Conservation (phyloP, 139 green algal genomes). For the Chlorokybus atmophyticus region DNA sequence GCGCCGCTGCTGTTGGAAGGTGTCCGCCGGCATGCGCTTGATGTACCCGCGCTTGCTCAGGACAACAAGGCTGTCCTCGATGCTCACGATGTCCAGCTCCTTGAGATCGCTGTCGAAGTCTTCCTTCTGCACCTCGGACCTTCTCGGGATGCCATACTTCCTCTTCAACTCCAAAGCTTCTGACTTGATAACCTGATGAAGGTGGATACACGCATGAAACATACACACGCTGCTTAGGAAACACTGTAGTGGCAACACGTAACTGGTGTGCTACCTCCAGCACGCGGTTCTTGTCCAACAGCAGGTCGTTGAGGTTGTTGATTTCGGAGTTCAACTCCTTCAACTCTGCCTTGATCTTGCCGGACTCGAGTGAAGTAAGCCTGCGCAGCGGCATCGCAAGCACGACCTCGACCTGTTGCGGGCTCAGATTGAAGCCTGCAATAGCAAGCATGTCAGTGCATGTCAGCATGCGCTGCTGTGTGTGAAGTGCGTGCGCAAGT, state of each 20-base stretch:
- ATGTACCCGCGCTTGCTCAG: conserved; percentile 64
- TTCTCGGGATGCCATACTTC: conserved; percentile 41
- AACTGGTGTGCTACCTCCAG: conserved; percentile 21
- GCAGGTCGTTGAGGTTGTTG: conserved; percentile 30
- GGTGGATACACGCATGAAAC: background rate
- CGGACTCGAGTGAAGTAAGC: conserved; percentile 64
- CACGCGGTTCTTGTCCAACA: conserved; percentile 37
- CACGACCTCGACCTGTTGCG: conserved; percentile 61
- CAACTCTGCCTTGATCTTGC: conserved; percentile 52
- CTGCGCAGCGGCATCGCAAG: conserved; percentile 67
- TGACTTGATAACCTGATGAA: conserved; percentile 11
- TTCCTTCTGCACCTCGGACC: conserved; percentile 27
- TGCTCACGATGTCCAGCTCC: conserved; percentile 7
- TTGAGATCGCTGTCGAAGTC: background rate
- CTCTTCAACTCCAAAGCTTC: conserved; percentile 52
- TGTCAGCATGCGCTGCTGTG: no score
- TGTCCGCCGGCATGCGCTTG: conserved; percentile 61
- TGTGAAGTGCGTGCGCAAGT: no score
- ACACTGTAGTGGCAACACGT: background rate
- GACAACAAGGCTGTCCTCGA: conserved; percentile 25
- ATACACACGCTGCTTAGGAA: background rate
- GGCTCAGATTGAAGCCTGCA: conserved; percentile 33
- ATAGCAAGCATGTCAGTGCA: no score
- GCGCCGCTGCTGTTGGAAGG: conserved; percentile 33
- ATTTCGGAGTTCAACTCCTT: conserved; percentile 38